Evolutionary conservation across 257 asterid species (phyloP), one percentile per base, ranked within the genome.

Genomic region (Jaltomata sinuosa): DNA sequence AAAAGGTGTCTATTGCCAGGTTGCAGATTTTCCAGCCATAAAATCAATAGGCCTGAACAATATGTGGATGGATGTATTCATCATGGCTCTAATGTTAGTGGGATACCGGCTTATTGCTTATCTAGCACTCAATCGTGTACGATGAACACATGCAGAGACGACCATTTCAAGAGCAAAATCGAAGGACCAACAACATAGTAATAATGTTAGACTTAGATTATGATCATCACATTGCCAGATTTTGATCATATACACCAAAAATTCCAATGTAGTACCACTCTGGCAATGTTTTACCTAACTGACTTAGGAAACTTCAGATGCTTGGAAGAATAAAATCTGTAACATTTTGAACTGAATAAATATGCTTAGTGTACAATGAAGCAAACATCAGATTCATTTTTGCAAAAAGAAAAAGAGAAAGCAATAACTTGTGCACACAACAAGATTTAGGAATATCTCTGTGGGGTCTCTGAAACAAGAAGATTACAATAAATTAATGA

Each of bases 91-190:
- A 52, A 97, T 97, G 99, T 87, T 97, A 76, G 92, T 95, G 79
- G 95, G 93, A 32, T 97, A 97, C 65, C 95, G 99, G 27, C 50
- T 94, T 54, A 31, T 93, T 22, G 99, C 99, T 47, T 97, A 97
- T 88, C 87, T 94, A 52, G 98, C 99, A 71, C 91, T 97, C 82
- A 93, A 84, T 62, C 88, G 98, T 50, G 93, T 95, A 78, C 88
- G 89, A 61, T 93, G 90, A 96, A 80, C 57, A 69, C 57, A 4
- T 25, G 80, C 57, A 25, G 81, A 74, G 22, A 21, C 22, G 32
- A 45, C 59, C 59, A 25, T 76, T 76, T 76, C 81, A 47, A 27
- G 61, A 76, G 61, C 61, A 76, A 76, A 81, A 53, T 16, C n/a
- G 15, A 82, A 42, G 32, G 42, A 4, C 61, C 64, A 64, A 61